Evolutionary conservation across 371 early-diverging fungal genomes (phyloP), one percentile per base, ranked within the genome.

Genomic region (Cokeromyces recurvatus): DNA sequence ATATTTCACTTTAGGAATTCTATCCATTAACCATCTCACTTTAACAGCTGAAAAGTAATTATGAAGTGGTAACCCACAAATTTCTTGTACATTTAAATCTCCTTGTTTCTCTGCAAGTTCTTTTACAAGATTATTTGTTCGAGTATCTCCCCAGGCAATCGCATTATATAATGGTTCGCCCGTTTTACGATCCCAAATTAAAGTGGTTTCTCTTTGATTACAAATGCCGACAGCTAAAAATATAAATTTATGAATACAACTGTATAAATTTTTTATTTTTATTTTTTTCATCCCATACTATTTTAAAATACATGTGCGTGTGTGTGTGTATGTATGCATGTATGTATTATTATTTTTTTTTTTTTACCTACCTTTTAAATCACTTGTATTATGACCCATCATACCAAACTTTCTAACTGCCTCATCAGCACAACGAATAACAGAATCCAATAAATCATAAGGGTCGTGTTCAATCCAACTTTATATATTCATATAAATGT

Each of bases 391-490:
- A 44, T 84, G 62, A 24, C 90, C 92, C 45, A 74, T 62, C 19
- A 66, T 59, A 52, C 73, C 74, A 57, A 94, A 78, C 45, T 87
- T 85, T 48, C 78, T 71, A 25, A 80, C 67, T 0, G 84, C 84
- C 24, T 81, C 79, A 4, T 78, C 77, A 19, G 94, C 78, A 66
- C 93, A 93, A 8, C 59, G 62, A 19, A 78, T 59, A 8, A 88
- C 90, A 6, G 87, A 82, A 20, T 74, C 77, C 19, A 91, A 57
- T 52, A 94, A 83, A 27, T 84, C 86, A 46, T 60, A 62, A 4
- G 95, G 93, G 63, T 91, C 87, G 50, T 95, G 94, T 66, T 96
- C 94, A 38, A 87, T 84, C 95, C 95, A 96, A 20, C 91, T 85
- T 44, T 21, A 19, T 40, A 20, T 31, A 29, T 39, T 25, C 11